These are phyloP conservation scores for Galerina sulciceps DNA, from an alignment of 768 basidiomycete genomes.

Conservation along the genomic window DNA sequence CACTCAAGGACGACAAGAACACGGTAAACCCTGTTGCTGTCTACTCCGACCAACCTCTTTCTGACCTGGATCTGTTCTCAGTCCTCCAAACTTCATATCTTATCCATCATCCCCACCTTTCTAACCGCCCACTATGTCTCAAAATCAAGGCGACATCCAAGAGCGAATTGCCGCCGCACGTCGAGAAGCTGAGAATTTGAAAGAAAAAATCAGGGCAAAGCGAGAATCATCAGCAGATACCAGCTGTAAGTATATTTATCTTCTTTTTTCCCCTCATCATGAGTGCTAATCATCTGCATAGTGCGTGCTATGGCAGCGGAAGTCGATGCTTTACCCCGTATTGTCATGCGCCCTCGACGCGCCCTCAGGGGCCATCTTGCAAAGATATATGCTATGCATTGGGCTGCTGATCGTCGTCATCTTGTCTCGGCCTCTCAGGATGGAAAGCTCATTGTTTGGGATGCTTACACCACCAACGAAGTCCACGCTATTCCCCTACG, in stretches of 20 bases:
- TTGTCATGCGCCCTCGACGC: conserved; percentile 95
- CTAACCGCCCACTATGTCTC: conserved; percentile 56
- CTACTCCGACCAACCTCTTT: conserved; percentile 14
- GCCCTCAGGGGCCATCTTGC: conserved; percentile 96
- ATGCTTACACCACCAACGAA: conserved; percentile 99
- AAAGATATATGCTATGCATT: conserved; percentile 99
- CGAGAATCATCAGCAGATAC: conserved; percentile 98
- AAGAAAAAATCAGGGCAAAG: conserved; percentile 98
- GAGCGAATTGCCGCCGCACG: conserved; percentile 95
- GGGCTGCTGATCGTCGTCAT: conserved; percentile 96
- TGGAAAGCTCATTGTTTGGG: conserved; percentile 99
- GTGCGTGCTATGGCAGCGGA: conserved; percentile 99
- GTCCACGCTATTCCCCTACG: conserved; percentile 98
- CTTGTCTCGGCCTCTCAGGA: conserved; percentile 99
- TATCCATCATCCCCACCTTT: too few relatives aligned
- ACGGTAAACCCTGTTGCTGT: conserved; percentile 21
- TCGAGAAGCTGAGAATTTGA: conserved; percentile 94
- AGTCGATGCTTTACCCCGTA: conserved; percentile 92
- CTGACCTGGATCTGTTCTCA: conserved; percentile 16
- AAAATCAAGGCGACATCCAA: conserved; percentile 83
- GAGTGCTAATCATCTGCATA: conserved; percentile 34
- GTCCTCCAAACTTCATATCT: background rate
- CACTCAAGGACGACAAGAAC: too few relatives aligned
- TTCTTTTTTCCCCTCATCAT: conserved; percentile 16
- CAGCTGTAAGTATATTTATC: conserved; percentile 68